phyloP scores from a whole-genome alignment of 495 filamentous ascomycete species.

The Articulospora tetracladia region DNA sequence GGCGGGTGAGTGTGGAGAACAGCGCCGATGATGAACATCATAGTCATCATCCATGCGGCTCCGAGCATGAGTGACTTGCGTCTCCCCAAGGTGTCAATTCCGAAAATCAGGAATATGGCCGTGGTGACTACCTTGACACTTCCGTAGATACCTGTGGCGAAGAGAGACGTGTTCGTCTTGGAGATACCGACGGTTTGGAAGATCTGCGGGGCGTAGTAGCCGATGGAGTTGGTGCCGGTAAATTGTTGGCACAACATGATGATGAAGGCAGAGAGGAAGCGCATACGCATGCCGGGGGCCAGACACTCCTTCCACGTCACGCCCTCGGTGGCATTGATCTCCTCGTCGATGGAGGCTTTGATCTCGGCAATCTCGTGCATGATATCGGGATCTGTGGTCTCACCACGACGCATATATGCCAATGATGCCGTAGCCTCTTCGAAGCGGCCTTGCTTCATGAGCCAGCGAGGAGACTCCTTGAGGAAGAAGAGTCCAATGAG shows the following conservation, averaged over 20 bases:
- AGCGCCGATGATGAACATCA: conserved; percentile 24
- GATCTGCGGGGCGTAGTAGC: conserved; percentile 44
- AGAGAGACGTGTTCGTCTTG: conserved; percentile 37
- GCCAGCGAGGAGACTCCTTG: conserved; percentile 23
- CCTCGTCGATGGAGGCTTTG: conserved; percentile 22
- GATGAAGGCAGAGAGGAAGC: conserved; percentile 38
- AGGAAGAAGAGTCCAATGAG: conserved; percentile 18
- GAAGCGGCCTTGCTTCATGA: conserved; percentile 13
- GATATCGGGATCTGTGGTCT: background rate
- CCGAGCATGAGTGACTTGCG: conserved; percentile 22
- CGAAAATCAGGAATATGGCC: conserved; percentile 16
- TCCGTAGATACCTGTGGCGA: conserved; percentile 53
- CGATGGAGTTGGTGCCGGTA: conserved; percentile 47
- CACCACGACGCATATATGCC: conserved; percentile 10
- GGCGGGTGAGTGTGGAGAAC: conserved; percentile 20
- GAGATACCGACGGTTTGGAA: conserved; percentile 45
- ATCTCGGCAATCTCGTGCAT: conserved; percentile 23
- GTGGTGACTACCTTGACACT: conserved; percentile 38
- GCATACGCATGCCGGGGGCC: conserved; percentile 26
- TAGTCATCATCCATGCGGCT: conserved; percentile 20
- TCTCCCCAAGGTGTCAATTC: conserved; percentile 21
- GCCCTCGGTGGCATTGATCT: conserved; percentile 17
- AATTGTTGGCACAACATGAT: conserved; percentile 54
- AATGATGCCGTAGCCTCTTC: conserved; percentile 7
- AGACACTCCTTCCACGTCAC: conserved; percentile 21